Evolutionary conservation across 768 basidiomycete genomes (phyloP), one percentile per base, ranked within the genome.

Genomic region (Leccinum rimulosum): DNA sequence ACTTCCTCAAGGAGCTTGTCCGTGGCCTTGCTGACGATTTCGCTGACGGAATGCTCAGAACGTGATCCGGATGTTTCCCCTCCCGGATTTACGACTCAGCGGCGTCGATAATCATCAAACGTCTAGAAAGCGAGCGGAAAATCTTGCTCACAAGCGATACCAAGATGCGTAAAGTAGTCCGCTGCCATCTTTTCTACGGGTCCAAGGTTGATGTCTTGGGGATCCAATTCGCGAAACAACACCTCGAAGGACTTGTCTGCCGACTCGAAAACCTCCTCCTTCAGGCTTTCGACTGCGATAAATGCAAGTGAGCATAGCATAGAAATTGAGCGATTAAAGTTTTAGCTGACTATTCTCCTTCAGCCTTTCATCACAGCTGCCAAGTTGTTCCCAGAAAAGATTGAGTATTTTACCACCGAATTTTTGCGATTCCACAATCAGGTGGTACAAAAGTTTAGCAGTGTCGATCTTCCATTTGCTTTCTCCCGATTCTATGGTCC

Each of bases 341-440:
- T 47, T 15, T 36, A 30, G 48, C 57, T 36, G 15, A 60, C 56
- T 15, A 14, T 60, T 60, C 9, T 38, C 31, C 35, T 47, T 47
- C 10, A 52, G 19, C 9, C 17, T 40, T 15, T 43, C n/a, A 6
- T 56, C n/a, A 22, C 54, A 59, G 15, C 14, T 17, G 9, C 38
- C 58, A 22, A 59, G 55, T 22, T 45, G 36, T 6, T 43, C 17
- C 58, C 58, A 59, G 58, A 56, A 59, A 4, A 28, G 47, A 43
- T 35, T 38, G 35, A 59, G 40, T 22, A 56, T 40, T 14, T 40
- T 10, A 11, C 55, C 58, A 15, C 58, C 38, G n/a, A 43, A 12
- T 35, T 5, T 33, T 45, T 56, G 54, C 6, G 59, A 60, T 52
- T 52, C 59, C 33, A n/a, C 27, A 3, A 58, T 47, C 5, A 57